Evolutionary conservation across 352 stramenopile genomes (phyloP).

Genomic region (Phytopythium sindhum): DNA sequence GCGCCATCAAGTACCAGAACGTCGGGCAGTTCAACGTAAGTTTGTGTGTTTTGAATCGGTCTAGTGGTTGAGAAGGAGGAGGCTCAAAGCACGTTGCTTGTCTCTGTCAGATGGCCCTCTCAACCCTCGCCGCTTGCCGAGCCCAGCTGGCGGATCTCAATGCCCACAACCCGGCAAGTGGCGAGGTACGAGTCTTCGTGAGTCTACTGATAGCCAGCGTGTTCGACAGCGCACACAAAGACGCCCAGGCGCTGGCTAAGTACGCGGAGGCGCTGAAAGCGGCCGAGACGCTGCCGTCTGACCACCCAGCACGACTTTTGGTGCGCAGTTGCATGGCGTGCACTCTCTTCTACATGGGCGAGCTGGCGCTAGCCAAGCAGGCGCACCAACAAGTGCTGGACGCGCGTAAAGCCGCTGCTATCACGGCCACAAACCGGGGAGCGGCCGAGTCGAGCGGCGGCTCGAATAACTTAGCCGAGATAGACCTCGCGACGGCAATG

Average conservation of each 20-base stretch:
- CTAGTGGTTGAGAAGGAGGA: not conserved
- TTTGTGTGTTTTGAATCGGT: not conserved
- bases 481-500: slow-evolving; percentile 67
- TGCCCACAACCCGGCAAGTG: not conserved
- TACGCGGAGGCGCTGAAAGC: slow-evolving; percentile 52
- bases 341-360: slow-evolving; percentile 51
- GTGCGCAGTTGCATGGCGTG: slow-evolving; percentile 51
- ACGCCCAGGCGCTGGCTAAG: slow-evolving; percentile 43
- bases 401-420: slow-evolving; percentile 22
- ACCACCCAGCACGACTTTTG: slow-evolving; percentile 34
- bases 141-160: not conserved
- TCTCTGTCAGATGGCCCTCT: slow-evolving; percentile 50
- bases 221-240: slow-evolving; percentile 45
- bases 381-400: slow-evolving; percentile 56
- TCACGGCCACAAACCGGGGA: not conserved
- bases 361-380: slow-evolving; percentile 41
- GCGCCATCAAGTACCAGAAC: slow-evolving; percentile 65
- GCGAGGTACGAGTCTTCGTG: slow-evolving; percentile 53
- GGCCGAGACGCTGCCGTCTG: slow-evolving; percentile 25
- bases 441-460: slow-evolving; percentile 14
- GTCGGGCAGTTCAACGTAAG: slow-evolving; percentile 55
- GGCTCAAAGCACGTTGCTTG: not conserved
- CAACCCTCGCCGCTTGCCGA: slow-evolving; percentile 41
- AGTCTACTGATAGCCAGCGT: slow-evolving; percentile 45
- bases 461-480: not conserved